Percentiles rank a stretch among this genome's conserved stretches.
Evolutionary conservation across 2,329 filamentous ascomycete genomes (phyloP).

Genomic region (Neocucurbitaria cava): DNA sequence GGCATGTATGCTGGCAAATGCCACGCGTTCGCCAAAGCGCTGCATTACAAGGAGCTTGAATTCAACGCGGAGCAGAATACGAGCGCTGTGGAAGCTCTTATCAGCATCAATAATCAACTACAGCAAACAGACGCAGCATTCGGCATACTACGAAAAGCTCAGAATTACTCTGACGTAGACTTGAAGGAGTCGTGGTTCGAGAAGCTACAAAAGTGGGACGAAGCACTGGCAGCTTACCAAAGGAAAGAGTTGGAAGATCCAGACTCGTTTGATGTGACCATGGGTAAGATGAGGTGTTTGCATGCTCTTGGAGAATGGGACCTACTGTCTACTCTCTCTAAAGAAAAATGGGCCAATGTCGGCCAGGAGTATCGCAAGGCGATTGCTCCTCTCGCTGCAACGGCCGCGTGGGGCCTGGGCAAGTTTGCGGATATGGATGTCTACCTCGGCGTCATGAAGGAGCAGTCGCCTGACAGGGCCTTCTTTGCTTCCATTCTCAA

Average conservation of each 20-base stretch:
- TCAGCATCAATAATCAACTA: slow-evolving; percentile 98
- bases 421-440: slow-evolving; percentile 99
- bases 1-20: slow-evolving; percentile 96
- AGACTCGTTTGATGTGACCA: slow-evolving; percentile 88
- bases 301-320: slow-evolving; percentile 99
- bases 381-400: slow-evolving; percentile 92
- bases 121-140: slow-evolving; percentile 99
- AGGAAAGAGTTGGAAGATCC: slow-evolving; percentile 78
- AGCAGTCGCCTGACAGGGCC: slow-evolving; percentile 88
- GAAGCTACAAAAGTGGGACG: slow-evolving; percentile 97
- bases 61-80: slow-evolving; percentile 98
- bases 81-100: slow-evolving; percentile 92
- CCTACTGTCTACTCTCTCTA: slow-evolving; percentile 82
- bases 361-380: slow-evolving; percentile 84
- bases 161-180: slow-evolving; percentile 94
- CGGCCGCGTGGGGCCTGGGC: slow-evolving; percentile 92
- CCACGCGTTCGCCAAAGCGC: slow-evolving; percentile 95
- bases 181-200: slow-evolving; percentile 99
- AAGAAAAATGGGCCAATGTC: slow-evolving; percentile 93
- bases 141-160: slow-evolving; percentile 93
- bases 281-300: slow-evolving; percentile 99
- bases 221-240: slow-evolving; percentile 90
- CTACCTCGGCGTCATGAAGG: slow-evolving; percentile 94
- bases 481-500: slow-evolving; percentile 98
- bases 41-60: slow-evolving; percentile 98